Evolutionary conservation across 2,329 filamentous ascomycete genomes (phyloP), one percentile per base, ranked within the genome.

Genomic region (Geosmithia flava): DNA sequence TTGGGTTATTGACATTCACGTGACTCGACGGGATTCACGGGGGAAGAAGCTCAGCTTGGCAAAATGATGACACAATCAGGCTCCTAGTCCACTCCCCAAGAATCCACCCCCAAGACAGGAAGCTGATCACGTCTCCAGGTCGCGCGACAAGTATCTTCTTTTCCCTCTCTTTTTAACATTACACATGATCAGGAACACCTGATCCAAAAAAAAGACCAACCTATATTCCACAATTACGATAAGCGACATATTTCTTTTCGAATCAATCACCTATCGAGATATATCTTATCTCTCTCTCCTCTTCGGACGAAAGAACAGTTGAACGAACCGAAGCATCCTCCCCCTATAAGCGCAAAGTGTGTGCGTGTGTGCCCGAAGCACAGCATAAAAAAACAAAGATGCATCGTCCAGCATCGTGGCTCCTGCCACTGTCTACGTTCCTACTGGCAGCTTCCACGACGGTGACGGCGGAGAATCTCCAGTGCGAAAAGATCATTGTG

Each of bases 401-500:
- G 33, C 33, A 13, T 37, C 11, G 33, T 37, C 33, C 33, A 37
- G 13, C 29, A 19, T 42, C 37, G 20, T 20, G 20, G 37, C 37
- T 33, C 30, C 52, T 73, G 19, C 54, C 61, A 37, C 11, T 11
- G 6, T 16, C 15, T 3, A 37, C 15, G 6, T 3, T 37, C 23
- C 57, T 68, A 15, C 58, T 69, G 42, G 55, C 69, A 16, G 56
- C 64, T 20, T 61, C 67, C 16, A 52, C 61, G 2, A 59, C 68
- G 3, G 63, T 62, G 10, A 62, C 68, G 15, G 69, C 75, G 23
- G 23, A 8, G 42, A 76, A 71, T 53, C 66, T 87, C 48, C 65
- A 76, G 53, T 90, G 85, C 70, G 69, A 75, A 19, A 70, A 81
- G 46, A 68, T 88, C 30, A 65, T 72, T 3, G 70, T 78, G 1